Base-by-base conservation (phyloP, 140 eudicot species). In the Cichorium intybus region DNA sequence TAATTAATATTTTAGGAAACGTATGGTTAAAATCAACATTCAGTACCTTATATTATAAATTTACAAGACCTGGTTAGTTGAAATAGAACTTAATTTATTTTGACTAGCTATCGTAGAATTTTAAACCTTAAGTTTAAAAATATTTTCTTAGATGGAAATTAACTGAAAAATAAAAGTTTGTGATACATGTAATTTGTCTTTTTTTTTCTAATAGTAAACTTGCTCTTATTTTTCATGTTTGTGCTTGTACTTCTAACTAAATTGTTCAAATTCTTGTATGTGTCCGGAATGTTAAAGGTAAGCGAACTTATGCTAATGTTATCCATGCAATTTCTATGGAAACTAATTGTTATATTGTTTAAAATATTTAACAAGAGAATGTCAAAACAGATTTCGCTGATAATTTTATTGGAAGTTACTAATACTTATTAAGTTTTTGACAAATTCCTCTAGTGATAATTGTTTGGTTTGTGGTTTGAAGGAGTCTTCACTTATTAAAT, bases 401-500 rank as follows among this genome's bases (percentile, higher is more conserved):
- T 15, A 14, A 43, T 43, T 15, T 14, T 43, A 14, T 31, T 31
- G 7, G 7, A 35, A 35, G 2, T 0, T 37, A 37, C n/a, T 1
- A 1, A 10, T 43, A 43, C 20, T n/a, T n/a, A n/a, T 52, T 14
- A 45, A 23, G 10, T 15, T 24, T 33, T 48, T 35, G 35, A n/a
- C 53, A 50, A 24, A 24, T 24, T 18, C 17, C 24, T 15, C 33
- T 61, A 16, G 24, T 31, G 8, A 10, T 34, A 24, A 20, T 8
- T 3, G 34, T 22, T 22, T 10, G 34, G 67, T 45, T 22, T n/a
- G 17, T 31, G 68, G 53, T 66, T 74, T 74, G 79, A 74, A 74
- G 21, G 51, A 50, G 79, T 74, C 79, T 37, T 37, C 74, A 64
- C 66, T 66, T 66, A 45, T 8, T 47, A 48, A 35, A n/a, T 59